Evolutionary conservation across 495 filamentous ascomycete species (phyloP), one percentile per base, ranked within the genome.

Genomic region (Copromyces sp.): DNA sequence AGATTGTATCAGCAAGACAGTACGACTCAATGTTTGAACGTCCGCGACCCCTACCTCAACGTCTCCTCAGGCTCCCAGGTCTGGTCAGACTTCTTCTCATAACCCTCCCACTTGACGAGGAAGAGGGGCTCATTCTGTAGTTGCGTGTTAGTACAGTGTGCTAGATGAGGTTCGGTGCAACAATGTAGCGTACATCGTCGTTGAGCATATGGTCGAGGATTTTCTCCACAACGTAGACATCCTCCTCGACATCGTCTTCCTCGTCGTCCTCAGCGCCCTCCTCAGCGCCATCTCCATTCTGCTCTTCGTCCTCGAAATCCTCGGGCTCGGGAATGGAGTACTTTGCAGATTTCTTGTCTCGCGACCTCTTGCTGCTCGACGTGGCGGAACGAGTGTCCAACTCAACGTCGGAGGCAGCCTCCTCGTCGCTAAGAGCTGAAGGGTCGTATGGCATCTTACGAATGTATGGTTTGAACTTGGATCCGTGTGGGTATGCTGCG

Each of bases 41-140:
- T 14, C 72, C 44, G 38, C 16, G 7, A 65, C 17, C 77, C 81
- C 68, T 79, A 88, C 87, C 71, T 80, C 71, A 89, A 80, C 71
- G 89, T 88, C 41, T 86, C 86, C 70, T 90, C 87, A 0, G 86
- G 84, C 74, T 90, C 88, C 88, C 88, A 90, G 0, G 88, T 90
- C 77, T 82, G 78, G 72, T 90, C 88, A 0, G 81, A 77, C 72
- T 86, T 86, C 65, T 86, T 86, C 24, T 89, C 87, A 71, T 87
- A 90, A 2, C 87, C 87, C 71, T 89, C 87, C 88, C 88, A 90
- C 73, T 90, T 90, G 37, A 90, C 85, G 40, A 86, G 81, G 72
- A 85, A 88, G 39, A 80, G 82, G 0, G 87, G 72, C 42, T 80
- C 70, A 16, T 81, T 83, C 77, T 86, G 69, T 61, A 75, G 74